Base-by-base conservation (phyloP, 495 filamentous ascomycete genomes). In the Lasiosphaeris hirsuta region DNA sequence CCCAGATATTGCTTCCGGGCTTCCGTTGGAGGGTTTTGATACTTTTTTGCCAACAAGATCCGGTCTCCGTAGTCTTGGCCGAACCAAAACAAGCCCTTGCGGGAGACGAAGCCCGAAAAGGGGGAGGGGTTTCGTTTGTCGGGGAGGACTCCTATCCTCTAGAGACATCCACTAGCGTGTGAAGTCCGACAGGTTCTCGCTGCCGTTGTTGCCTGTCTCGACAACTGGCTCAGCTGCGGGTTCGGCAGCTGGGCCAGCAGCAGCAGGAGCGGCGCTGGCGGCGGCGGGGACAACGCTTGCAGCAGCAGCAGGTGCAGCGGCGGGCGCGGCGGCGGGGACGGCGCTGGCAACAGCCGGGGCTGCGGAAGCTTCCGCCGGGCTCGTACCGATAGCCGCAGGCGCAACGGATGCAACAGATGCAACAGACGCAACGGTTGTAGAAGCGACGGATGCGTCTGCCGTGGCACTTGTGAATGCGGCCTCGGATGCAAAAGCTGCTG, bases 101-200 rank as follows among this genome's bases (percentile, higher is more conserved):
- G 23, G 23, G 23, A 30, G 23, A 30, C 23, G 2, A 30, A 30
- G 23, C 5, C 23, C 5, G 23, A 30, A 30, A 30, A 30, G 23
- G 23, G 23, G 23, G 23, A 30, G 23, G 23, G 23, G 23, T 30
- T 30, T 30, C 5, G 23, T 30, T 5, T 30, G 23, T 30, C 23
- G 23, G 2, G 5, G 23, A 30, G 23, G 23, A 30, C 23, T 30
- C 23, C 23, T 5, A 30, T 30, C 23, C 23, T 30, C 23, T 30
- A 30, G 23, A 30, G 23, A 30, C 23, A 30, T 30, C 23, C 23
- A 30, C 23, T 51, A 69, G 49, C 66, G 66, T 2, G 66, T 69
- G 51, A 69, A 63, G 42, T 69, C 64, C 0, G 66, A 56, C 51
- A 69, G 53, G 34, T 64, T 63, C 38, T 63, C 62, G 10, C 46